These are phyloP conservation scores for Hyphopichia khmerensis DNA, from an alignment of 1,139 yeast species.

Conservation along the genomic window DNA sequence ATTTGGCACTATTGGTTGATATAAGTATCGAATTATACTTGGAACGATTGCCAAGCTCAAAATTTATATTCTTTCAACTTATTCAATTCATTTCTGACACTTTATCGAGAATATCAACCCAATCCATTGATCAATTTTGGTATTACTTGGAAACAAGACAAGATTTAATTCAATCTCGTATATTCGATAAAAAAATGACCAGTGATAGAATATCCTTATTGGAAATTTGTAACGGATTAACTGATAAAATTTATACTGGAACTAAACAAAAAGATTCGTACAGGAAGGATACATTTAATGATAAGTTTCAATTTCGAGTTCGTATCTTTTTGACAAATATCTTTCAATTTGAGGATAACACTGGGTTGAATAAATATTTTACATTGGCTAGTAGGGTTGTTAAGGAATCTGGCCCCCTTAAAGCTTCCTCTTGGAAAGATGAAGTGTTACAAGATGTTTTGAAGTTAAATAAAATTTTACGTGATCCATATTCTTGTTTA, in stretches of 20 bases:
- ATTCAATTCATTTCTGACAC: slow-evolving; percentile 20
- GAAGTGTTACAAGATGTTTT: slow-evolving; percentile 35
- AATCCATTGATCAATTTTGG: slow-evolving; percentile 33
- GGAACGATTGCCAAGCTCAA: slow-evolving; percentile 12
- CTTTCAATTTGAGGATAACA: slow-evolving; percentile 42
- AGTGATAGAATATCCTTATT: slow-evolving; percentile 40
- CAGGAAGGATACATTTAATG: slow-evolving; percentile 41
- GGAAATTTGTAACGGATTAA: slow-evolving; percentile 38
- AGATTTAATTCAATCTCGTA: slow-evolving; percentile 14
- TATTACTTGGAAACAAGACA: slow-evolving; percentile 35
- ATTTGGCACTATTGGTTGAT: slow-evolving; percentile 22
- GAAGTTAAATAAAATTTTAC: slow-evolving; percentile 28
- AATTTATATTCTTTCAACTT: slow-evolving; percentile 23
- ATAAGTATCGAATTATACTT: slow-evolving; percentile 18
- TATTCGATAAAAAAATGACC: slow-evolving; percentile 29
- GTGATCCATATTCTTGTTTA: slow-evolving; percentile 37
- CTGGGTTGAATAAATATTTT: slow-evolving; percentile 47
- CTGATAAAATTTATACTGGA: slow-evolving; percentile 25
- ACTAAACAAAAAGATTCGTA: slow-evolving; percentile 25
- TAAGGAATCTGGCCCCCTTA: slow-evolving; percentile 20
- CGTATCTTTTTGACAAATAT: slow-evolving; percentile 33
- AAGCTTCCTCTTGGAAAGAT: slow-evolving; percentile 18
- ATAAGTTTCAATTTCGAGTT: slow-evolving; percentile 35
- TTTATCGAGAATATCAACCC: slow-evolving; percentile 20
- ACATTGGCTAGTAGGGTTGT: slow-evolving; percentile 26